phyloP scores from a whole-genome alignment of 352 stramenopile genomes.

The Lagenidium giganteum region DNA sequence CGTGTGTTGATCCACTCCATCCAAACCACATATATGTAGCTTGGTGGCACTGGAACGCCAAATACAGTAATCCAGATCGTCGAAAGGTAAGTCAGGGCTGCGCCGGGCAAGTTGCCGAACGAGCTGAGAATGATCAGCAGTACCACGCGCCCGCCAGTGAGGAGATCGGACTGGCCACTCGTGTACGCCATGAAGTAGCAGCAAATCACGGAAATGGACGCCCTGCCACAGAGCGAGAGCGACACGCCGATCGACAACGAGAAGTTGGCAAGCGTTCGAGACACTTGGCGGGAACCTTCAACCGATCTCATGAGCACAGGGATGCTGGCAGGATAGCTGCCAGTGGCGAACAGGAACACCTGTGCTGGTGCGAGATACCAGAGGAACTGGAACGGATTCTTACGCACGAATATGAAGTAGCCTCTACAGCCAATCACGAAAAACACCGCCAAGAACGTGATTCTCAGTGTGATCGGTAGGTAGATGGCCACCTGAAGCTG shows the following conservation, averaged over 20 bases:
- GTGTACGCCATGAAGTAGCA: slow-evolving; percentile 65
- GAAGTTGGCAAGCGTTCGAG: slow-evolving; percentile 56
- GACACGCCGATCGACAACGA: slow-evolving; percentile 44
- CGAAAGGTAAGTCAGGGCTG: slow-evolving; percentile 38
- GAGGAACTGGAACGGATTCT: slow-evolving; percentile 56
- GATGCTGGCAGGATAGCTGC: slow-evolving; percentile 42
- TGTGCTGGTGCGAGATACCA: slow-evolving; percentile 44
- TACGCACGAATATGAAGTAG: slow-evolving; percentile 56
- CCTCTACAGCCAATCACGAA: slow-evolving; percentile 39
- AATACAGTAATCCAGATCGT: slow-evolving; percentile 57
- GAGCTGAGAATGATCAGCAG: slow-evolving; percentile 42
- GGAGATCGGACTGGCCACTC: slow-evolving; percentile 25
- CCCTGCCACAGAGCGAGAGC: slow-evolving; percentile 45
- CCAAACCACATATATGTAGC: slow-evolving; percentile 31
- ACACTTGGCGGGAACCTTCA: slow-evolving; percentile 55
- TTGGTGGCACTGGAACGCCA: slow-evolving; percentile 24
- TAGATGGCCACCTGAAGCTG: slow-evolving; percentile 29
- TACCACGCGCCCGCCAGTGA: slow-evolving; percentile 37
- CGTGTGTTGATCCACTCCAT: slow-evolving; percentile 56
- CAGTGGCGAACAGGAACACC: slow-evolving; percentile 50
- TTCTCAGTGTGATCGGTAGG: slow-evolving; percentile 31
- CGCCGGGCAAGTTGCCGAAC: slow-evolving; percentile 30
- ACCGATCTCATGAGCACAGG: slow-evolving; percentile 59
- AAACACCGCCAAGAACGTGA: slow-evolving; percentile 47
- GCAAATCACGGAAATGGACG: slow-evolving; percentile 44